Evolutionary conservation across 208 protist species (phyloP), one percentile per base, ranked within the genome.

Genomic region (Vickermania ingenoplastis): DNA sequence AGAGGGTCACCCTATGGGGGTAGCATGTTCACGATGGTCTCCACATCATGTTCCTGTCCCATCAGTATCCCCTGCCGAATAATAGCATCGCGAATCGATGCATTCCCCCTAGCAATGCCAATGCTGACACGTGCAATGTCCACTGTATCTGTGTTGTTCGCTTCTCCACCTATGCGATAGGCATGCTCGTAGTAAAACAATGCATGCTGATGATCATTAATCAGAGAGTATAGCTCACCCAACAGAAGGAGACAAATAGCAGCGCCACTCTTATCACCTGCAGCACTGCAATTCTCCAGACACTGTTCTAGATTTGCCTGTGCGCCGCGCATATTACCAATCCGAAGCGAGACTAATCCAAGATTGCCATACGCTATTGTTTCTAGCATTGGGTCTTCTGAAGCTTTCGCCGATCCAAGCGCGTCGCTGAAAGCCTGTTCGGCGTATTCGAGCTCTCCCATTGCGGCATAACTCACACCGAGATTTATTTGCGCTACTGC

Each of bases 181-280:
- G 89, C 82, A 51, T 95, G 86, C 65, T 91, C 83, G 67, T 86
- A 93, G 71, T 93, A 95, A 61, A 95, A 95, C 25, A 89, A 53
- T 4, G 89, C 89, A 54, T 91, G 85, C 61, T 83, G 65, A 52
- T 91, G 75, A 52, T 95, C 89, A 57, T 91, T 71, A 52, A 91
- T 83, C 48, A 85, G 63, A 7, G 81, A 83, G 65, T 93, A 95
- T 2, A 95, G 61, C 59, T 95, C 85, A 23, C 86, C 89, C 17
- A 95, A 71, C 17, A 95, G 70, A 13, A 95, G 63, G 2, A 95
- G 71, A 59, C 86, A 95, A 26, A 93, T 75, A 5, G 83, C 70
- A 5, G 89, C 86, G 25, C 89, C 89, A 30, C 73, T 69, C 58
- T 91, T 91, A 65, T 95, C 86, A 17, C 84, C 81, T 41, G 67